These are phyloP conservation scores for Mycena venus DNA, from an alignment of 768 basidiomycete species.

Conservation along the genomic window DNA sequence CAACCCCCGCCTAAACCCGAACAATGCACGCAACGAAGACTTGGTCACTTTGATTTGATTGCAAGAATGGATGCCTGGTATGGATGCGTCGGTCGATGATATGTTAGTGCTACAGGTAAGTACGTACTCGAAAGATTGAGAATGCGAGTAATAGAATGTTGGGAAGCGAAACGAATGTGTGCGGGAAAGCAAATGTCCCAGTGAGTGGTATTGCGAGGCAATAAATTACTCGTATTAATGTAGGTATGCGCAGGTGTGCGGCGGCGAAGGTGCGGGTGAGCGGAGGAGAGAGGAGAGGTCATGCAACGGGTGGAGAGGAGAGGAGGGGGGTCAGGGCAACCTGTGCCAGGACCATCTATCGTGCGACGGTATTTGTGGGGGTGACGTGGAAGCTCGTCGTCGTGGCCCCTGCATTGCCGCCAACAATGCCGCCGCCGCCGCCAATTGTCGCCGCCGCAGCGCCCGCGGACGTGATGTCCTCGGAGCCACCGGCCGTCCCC, in stretches of 20 bases:
- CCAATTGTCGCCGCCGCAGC: background rate
- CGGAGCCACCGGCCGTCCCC: slow-evolving; percentile 16
- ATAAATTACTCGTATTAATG: slow-evolving; percentile 6
- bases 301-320: background rate
- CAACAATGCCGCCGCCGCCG: background rate
- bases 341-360: slow-evolving; percentile 13
- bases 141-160: too few relatives aligned
- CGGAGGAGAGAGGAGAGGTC: background rate
- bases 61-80: too few relatives aligned
- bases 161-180: slow-evolving; percentile 19
- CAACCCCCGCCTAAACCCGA: too few relatives aligned
- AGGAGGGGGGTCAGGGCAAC: background rate
- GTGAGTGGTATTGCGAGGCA: background rate
- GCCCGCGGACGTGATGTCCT: slow-evolving; percentile 12
- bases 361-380: slow-evolving; percentile 30
- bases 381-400: slow-evolving; percentile 17
- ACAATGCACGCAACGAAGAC: too few relatives aligned
- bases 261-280: background rate
- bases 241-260: background rate
- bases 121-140: too few relatives aligned
- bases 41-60: too few relatives aligned
- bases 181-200: too few relatives aligned
- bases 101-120: too few relatives aligned
- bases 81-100: too few relatives aligned
- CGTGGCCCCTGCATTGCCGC: background rate